phyloP scores from a whole-genome alignment of 208 protist genomes.

The Leishmania braziliensis region DNA sequence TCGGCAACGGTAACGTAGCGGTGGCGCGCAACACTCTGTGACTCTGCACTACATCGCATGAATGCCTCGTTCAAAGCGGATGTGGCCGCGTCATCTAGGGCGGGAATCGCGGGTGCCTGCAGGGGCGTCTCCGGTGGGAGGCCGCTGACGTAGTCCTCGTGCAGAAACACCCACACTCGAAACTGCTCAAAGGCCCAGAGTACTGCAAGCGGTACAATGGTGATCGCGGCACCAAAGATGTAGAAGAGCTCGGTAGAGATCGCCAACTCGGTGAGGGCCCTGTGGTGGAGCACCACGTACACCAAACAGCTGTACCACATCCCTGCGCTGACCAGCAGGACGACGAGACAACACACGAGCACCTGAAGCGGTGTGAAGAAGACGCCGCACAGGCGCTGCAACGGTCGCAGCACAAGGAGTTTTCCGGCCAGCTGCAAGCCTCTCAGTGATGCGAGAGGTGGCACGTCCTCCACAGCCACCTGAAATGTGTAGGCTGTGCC shows the following conservation, averaged over 20 bases:
- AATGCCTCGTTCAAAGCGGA: slow-evolving; percentile 15
- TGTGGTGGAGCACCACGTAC: not conserved
- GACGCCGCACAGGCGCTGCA: not conserved
- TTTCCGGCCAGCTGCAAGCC: slow-evolving; percentile 1
- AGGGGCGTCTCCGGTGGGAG: slow-evolving; percentile 18
- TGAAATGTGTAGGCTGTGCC: slow-evolving; percentile 23
- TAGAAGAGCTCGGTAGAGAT: slow-evolving; percentile 1
- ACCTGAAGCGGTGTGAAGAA: slow-evolving; percentile 6
- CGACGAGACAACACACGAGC: not conserved
- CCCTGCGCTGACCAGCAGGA: not conserved
- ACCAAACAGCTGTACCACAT: slow-evolving; percentile 1
- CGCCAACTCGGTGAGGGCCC: not conserved
- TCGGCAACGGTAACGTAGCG: slow-evolving; percentile 14
- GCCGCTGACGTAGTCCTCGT: slow-evolving; percentile 22
- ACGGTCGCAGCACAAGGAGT: slow-evolving; percentile 4
- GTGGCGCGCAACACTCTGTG: not conserved
- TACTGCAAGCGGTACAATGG: not conserved
- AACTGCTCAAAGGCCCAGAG: slow-evolving; percentile 20
- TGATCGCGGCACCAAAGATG: not conserved
- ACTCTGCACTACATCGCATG: not conserved
- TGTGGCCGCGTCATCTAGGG: slow-evolving; percentile 4
- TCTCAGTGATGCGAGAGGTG: slow-evolving; percentile 5
- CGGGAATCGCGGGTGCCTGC: not conserved
- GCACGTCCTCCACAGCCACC: slow-evolving; percentile 10
- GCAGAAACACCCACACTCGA: slow-evolving; percentile 18